These are phyloP conservation scores for Amauroascus niger DNA, from an alignment of 2,329 filamentous ascomycete genomes.

Conservation along the genomic window DNA sequence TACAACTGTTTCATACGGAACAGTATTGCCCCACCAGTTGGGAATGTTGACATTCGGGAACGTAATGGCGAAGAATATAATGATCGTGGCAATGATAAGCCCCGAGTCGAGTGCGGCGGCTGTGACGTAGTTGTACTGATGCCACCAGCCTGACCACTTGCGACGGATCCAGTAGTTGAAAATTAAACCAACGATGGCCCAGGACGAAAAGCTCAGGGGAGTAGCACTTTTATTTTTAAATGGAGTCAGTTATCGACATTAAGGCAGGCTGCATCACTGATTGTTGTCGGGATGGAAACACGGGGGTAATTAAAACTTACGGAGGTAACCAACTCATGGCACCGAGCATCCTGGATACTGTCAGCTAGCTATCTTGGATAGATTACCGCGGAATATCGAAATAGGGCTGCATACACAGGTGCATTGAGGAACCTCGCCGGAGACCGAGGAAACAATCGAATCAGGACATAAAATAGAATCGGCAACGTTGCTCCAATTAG, in stretches of 20 bases:
- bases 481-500: constrained; percentile 53
- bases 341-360: constrained; percentile 20
- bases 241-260: too few relatives aligned
- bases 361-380: background rate
- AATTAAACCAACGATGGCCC: constrained; percentile 46
- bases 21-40: constrained; percentile 49
- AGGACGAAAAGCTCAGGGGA: constrained; percentile 56
- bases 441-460: constrained; percentile 50
- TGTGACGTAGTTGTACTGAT: constrained; percentile 34
- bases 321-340: constrained; percentile 25
- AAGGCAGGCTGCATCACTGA: too few relatives aligned
- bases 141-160: constrained; percentile 31
- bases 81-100: constrained; percentile 52
- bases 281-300: too few relatives aligned
- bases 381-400: background rate
- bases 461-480: constrained; percentile 47
- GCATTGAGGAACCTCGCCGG: constrained; percentile 55
- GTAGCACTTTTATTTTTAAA: constrained; percentile 42
- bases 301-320: constrained; percentile 44
- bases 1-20: constrained; percentile 23
- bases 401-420: constrained; percentile 31
- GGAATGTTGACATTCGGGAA: constrained; percentile 47
- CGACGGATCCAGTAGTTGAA: constrained; percentile 32
- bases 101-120: constrained; percentile 40
- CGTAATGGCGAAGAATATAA: constrained; percentile 59